Percentiles rank a stretch among this genome's conserved stretches.
These are phyloP conservation scores for Aspergillus sergii DNA, from an alignment of 2,329 filamentous ascomycete species.

Conservation along the genomic window DNA sequence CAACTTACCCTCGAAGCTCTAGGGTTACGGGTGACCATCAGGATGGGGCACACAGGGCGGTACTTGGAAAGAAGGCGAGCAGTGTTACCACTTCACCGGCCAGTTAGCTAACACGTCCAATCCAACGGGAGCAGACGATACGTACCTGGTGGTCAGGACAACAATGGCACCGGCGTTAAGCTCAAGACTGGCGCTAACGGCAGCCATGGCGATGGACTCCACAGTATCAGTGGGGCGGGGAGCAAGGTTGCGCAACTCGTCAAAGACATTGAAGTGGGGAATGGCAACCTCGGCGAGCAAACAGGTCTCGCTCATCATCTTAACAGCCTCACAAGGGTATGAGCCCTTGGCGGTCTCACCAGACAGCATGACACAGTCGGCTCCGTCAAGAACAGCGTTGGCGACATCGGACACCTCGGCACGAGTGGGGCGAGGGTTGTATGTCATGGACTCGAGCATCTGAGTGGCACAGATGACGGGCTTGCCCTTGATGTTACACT, in stretches of 20 bases:
- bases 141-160: conserved; percentile 84
- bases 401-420: conserved; percentile 98
- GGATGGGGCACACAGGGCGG: conserved; percentile 96
- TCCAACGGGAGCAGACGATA: conserved; percentile 1
- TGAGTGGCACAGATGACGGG: conserved; percentile 98
- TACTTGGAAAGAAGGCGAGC: conserved; percentile 97
- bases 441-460: conserved; percentile 99
- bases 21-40: conserved; percentile 93
- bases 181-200: conserved; percentile 92
- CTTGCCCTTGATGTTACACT: conserved; percentile 99
- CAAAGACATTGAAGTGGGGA: conserved; percentile 93
- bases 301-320: conserved; percentile 98
- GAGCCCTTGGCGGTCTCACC: conserved; percentile 98
- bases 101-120: conserved; percentile 24
- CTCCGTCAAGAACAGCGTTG: conserved; percentile 95
- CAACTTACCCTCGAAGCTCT: conserved; percentile 71
- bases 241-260: conserved; percentile 85
- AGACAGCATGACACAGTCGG: conserved; percentile 99
- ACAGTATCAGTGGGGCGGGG: conserved; percentile 82
- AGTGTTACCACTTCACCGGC: conserved; percentile 72
- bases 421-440: conserved; percentile 96
- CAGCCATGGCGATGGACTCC: conserved; percentile 96
- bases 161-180: conserved; percentile 96
- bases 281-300: conserved; percentile 96
- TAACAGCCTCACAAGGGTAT: conserved; percentile 90